Evolutionary conservation across 768 basidiomycete species (phyloP).

Genomic region (Xanthoconium stramineum): DNA sequence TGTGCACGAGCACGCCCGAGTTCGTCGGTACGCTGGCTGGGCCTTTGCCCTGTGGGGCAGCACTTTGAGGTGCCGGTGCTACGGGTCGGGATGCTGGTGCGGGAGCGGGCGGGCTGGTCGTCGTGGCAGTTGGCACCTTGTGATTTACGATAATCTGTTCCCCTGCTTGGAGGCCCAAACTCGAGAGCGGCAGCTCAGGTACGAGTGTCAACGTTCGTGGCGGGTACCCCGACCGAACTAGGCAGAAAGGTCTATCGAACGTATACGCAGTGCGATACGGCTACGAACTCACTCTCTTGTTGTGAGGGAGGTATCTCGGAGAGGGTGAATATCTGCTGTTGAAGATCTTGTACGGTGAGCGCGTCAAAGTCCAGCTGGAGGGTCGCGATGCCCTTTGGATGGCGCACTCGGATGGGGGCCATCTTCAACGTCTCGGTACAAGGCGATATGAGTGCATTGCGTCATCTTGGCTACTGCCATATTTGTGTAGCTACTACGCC

Average conservation of each 20-base stretch:
- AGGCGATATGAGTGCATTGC: conserved; percentile 3
- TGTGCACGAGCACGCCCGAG: conserved; percentile 68
- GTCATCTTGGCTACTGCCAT: conserved; percentile 12
- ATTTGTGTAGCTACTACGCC: conserved; percentile 3
- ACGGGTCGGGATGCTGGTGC: conserved; percentile 12
- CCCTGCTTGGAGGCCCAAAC: conserved; percentile 71
- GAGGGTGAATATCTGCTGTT: conserved; percentile 61
- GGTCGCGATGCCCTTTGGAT: conserved; percentile 81
- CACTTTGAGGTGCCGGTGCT: conserved; percentile 13
- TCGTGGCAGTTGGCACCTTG: conserved; percentile 22
- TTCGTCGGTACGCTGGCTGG: conserved; percentile 60
- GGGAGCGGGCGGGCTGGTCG: conserved; percentile 7
- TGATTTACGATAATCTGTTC: conserved; percentile 84
- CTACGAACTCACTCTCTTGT: conserved; percentile 65
- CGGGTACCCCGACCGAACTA: conserved; percentile 85
- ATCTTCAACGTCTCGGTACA: conserved; percentile 32
- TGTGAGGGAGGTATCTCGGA: conserved; percentile 72
- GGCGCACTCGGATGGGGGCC: conserved; percentile 75
- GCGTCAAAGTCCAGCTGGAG: conserved; percentile 63
- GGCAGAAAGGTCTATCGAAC: conserved; percentile 1
- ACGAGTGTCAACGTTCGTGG: conserved; percentile 68
- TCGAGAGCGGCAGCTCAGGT: conserved; percentile 70
- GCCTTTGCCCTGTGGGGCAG: conserved; percentile 27
- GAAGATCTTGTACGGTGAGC: conserved; percentile 71
- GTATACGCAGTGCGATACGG: not conserved